Conservation (phyloP, 257 asterid genomes). For the Jacaranda mimosifolia region DNA sequence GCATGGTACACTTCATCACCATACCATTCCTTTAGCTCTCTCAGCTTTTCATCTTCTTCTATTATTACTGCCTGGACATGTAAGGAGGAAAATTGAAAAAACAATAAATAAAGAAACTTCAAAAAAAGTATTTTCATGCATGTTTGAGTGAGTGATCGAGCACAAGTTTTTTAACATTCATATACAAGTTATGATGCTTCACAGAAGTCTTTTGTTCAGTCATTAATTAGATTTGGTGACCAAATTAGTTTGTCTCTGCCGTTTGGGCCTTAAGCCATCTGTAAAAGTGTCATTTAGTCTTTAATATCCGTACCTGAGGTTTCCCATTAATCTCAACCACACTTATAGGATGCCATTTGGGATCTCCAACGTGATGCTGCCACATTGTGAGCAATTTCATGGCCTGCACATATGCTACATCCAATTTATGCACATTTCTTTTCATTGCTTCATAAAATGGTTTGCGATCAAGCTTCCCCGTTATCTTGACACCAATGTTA, state of each 20-base stretch:
- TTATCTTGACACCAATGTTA: conserved; percentile 63
- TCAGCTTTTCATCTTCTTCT: conserved; percentile 70
- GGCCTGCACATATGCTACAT: conserved; percentile 63
- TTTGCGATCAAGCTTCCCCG: conserved; percentile 81
- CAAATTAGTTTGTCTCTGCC: too few relatives aligned
- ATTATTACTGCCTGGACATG: conserved; percentile 58
- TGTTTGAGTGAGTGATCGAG: too few relatives aligned
- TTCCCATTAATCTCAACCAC: conserved; percentile 60
- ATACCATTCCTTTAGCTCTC: conserved; percentile 55
- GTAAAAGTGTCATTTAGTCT: background rate
- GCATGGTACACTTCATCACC: conserved; percentile 66
- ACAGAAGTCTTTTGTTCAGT: too few relatives aligned
- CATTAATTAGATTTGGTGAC: too few relatives aligned
- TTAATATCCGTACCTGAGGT: conserved; percentile 54
- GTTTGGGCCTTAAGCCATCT: too few relatives aligned
- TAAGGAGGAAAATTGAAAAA: background rate
- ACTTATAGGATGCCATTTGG: conserved; percentile 78
- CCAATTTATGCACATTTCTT: conserved; percentile 58
- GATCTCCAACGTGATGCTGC: conserved; percentile 79
- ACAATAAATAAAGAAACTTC: background rate
- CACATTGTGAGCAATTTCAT: conserved; percentile 71
- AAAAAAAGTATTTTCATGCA: background rate
- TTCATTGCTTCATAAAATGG: conserved; percentile 70
- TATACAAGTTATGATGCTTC: too few relatives aligned
- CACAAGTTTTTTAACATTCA: too few relatives aligned